phyloP scores from a whole-genome alignment of 1,284 basidiomycete species.

The Spongispora temasekensis region DNA sequence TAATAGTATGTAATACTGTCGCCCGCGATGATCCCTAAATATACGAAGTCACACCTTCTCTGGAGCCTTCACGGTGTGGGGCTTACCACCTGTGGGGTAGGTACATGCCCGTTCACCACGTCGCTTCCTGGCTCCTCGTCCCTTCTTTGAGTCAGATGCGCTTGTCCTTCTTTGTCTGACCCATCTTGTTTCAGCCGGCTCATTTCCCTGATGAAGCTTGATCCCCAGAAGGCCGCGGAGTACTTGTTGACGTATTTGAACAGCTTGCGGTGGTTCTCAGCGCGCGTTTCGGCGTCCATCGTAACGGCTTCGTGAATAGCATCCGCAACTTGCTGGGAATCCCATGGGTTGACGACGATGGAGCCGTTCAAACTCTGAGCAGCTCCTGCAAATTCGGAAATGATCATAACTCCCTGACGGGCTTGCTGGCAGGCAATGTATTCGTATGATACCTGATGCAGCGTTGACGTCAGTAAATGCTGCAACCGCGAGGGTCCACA shows the following conservation, averaged over 20 bases:
- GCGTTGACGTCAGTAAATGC: conserved; percentile 15
- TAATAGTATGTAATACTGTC: conserved; percentile 24
- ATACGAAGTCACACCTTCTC: conserved; percentile 34
- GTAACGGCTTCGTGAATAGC: conserved; percentile 95
- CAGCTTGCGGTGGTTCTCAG: conserved; percentile 92
- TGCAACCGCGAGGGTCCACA: conserved; percentile 1
- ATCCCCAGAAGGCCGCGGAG: conserved; percentile 91
- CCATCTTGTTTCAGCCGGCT: conserved; percentile 50
- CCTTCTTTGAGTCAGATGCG: conserved; percentile 20
- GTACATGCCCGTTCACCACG: conserved; percentile 32
- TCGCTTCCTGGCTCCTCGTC: conserved; percentile 32
- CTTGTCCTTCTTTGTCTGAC: conserved; percentile 42
- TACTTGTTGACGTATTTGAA: conserved; percentile 96
- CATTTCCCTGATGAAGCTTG: conserved; percentile 88
- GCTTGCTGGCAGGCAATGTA: conserved; percentile 96
- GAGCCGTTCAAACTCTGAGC: conserved; percentile 95
- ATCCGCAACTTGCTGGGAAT: conserved; percentile 93
- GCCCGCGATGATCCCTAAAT: conserved; percentile 29
- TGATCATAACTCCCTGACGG: conserved; percentile 93
- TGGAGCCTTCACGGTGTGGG: conserved; percentile 32
- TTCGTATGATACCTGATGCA: conserved; percentile 91
- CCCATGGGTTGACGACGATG: conserved; percentile 96
- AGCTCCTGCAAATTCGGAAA: conserved; percentile 98
- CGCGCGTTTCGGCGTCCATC: conserved; percentile 78
- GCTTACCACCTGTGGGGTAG: conserved; percentile 39